Evolutionary conservation across 2,329 filamentous ascomycete genomes (phyloP), one percentile per base, ranked within the genome.

Genomic region (Aspergillus tubingensis): DNA sequence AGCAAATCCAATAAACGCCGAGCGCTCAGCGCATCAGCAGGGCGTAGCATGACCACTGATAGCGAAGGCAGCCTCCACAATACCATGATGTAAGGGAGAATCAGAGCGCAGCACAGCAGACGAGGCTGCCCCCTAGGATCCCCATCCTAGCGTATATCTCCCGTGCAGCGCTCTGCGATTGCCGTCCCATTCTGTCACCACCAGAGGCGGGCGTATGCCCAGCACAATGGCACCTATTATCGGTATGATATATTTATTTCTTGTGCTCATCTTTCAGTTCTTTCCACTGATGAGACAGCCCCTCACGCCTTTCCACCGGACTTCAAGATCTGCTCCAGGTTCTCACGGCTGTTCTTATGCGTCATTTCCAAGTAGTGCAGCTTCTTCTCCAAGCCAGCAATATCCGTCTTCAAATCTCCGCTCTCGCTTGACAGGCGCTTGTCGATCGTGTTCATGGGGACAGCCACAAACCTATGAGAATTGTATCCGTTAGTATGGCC

Each of bases 291-390:
- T 27, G n/a, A 30, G 47, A 50, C 47, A 30, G 25, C 25, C 25
- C 25, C 25, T 68, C 67, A 75, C 27, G 74, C 69, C 62, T 67
- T 71, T 15, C 79, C 78, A 19, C 80, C 81, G 54, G 84, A 79
- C 72, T 86, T 85, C 72, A 98, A 84, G 74, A 98, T 94, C 77
- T 92, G 90, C 74, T 96, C 90, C 68, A 98, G 89, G 72, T 96
- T 92, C 67, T 93, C 88, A 68, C 90, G 88, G 77, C 92, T 96
- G 73, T 98, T 99, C 81, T 96, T 92, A 74, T 92, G 90, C 53
- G 95, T 98, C 60, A 92, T 96, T 81, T 98, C 94, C 48, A 98
- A 83, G 73, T 97, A 98, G 69, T 94, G 87, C 70, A 97, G 82
- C 76, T 91, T 92, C 84, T 98, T 96, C 67, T 91, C 88, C 65